These are phyloP conservation scores for Gossypium schwendimanii DNA, from an alignment of 441 rosid species.

Conservation along the genomic window DNA sequence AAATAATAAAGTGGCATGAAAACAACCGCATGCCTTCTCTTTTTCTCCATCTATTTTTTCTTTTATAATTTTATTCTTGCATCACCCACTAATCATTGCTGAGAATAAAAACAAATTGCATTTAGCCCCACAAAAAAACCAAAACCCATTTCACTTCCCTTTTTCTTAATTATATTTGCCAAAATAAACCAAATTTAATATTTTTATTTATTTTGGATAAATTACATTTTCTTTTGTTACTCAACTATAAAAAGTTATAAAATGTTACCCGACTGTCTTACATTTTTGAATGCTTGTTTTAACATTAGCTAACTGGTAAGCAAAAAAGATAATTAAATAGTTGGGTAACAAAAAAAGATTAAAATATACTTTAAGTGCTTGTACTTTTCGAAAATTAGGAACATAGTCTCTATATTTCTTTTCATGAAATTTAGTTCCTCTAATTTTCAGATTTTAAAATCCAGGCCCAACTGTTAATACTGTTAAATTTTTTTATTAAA, in stretches of 20 bases:
- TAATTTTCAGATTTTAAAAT: no score
- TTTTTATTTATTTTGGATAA: background rate
- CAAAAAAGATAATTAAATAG: background rate
- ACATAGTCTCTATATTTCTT: no score
- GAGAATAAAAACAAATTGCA: conserved; percentile 32
- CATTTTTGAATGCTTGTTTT: no score
- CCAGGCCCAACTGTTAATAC: accelerated
- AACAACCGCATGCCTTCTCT: conserved; percentile 28
- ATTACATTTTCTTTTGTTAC: background rate
- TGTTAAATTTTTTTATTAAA: no score
- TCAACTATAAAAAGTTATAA: no score
- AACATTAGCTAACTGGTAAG: background rate
- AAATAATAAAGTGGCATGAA: conserved; percentile 23
- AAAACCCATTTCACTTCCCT: background rate
- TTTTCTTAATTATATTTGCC: background rate
- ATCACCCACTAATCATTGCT: conserved; percentile 43
- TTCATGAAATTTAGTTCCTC: no score
- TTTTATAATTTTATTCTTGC: conserved; percentile 2
- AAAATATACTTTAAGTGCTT: no score
- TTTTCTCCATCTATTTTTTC: background rate
- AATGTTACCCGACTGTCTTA: no score
- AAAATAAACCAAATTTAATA: background rate
- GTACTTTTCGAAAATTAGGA: no score
- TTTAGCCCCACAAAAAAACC: conserved; percentile 13
- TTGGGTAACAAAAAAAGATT: no score